Base-by-base conservation (phyloP, 139 green algal species). In the Tetradesmus obliquus region DNA sequence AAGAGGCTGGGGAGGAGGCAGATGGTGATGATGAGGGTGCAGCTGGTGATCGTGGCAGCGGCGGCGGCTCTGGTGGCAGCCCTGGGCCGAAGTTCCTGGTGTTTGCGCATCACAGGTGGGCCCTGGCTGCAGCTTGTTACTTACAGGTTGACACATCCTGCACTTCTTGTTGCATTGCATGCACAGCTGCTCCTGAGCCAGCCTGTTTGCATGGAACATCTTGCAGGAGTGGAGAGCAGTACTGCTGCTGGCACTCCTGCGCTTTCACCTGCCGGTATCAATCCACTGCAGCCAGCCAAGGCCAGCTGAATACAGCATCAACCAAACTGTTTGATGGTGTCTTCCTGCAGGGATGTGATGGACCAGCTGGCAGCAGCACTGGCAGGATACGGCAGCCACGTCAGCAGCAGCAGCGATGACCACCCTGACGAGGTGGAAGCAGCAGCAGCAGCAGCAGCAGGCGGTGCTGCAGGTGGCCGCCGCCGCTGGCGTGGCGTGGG, bases 71-170 rank as follows among this genome's bases (percentile, higher is more conserved):
- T 69, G 88, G 58, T 17, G 62, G 55, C 58, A 57, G 84, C 7
- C 12, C 13, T 13, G 89, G 81, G 17, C 95, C 95, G 55, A 99
- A 99, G 93, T 95, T 99, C 84, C 93, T 99, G 10, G 94, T 99
- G 6, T 99, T 99, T 94, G 98, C 97, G 0, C 98, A 99, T 91
- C 98, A 99, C 93, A 95, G 90, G 94, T 95, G 45, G 85, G 92
- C 57, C 3, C 1, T 9, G 15, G 5, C 7, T 51, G 86, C 86
- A 53, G 5, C 9, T 6, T n/a, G 66, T 24, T 12, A 17, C 12
- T 71, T 17, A 5, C 1, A 7, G 66, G 32, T 45, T 24, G 17
- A 19, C 66, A 76, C 57, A 66, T 7, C 57, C 57, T 66, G 66
- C 15, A 24, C 17, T 71, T 10, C 60, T 71, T 20, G 72, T 6